A percentile compares a stretch with the other conserved stretches of the same genome.
Evolutionary conservation across 306 rosid genomes (phyloP).

Genomic region (Cucurbita maxima): DNA sequence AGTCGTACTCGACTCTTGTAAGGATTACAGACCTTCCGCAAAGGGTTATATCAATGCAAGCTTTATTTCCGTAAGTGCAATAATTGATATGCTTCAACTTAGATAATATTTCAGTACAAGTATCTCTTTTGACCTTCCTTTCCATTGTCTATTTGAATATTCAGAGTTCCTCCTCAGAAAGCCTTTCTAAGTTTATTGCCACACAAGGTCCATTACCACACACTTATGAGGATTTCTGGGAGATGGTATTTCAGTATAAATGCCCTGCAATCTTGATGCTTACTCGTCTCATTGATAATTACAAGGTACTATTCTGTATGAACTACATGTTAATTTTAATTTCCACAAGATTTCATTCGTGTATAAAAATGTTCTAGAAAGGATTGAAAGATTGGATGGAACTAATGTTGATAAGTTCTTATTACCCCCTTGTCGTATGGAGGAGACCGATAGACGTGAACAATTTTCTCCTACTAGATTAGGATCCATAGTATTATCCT

Average conservation of each 20-base stretch:
- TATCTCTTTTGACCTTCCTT: background rate
- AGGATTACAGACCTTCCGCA: constrained; percentile 73
- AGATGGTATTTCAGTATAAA: constrained; percentile 60
- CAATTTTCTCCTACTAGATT: no score
- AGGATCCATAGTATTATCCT: no score
- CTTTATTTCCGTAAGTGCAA: constrained; percentile 38
- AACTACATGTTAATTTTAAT: constrained; percentile 1
- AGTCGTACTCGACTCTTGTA: constrained; percentile 49
- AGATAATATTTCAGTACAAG: background rate
- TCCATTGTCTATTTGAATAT: constrained; percentile 5
- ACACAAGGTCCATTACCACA: constrained; percentile 93
- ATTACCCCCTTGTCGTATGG: no score
- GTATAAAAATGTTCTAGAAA: no score
- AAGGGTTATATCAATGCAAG: constrained; percentile 87
- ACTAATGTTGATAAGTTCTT: no score
- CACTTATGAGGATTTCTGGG: constrained; percentile 96
- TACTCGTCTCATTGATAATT: constrained; percentile 65
- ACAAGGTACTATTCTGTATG: constrained; percentile 33
- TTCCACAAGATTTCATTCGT: background rate
- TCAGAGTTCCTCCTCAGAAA: constrained; percentile 46
- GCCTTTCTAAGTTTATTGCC: constrained; percentile 62
- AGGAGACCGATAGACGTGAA: no score
- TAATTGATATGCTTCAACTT: background rate
- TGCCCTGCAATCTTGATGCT: constrained; percentile 90
- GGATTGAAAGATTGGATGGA: no score